These are phyloP conservation scores for Zopfochytrium polystomum DNA, from an alignment of 371 early-diverging fungal species.

Conservation along the genomic window DNA sequence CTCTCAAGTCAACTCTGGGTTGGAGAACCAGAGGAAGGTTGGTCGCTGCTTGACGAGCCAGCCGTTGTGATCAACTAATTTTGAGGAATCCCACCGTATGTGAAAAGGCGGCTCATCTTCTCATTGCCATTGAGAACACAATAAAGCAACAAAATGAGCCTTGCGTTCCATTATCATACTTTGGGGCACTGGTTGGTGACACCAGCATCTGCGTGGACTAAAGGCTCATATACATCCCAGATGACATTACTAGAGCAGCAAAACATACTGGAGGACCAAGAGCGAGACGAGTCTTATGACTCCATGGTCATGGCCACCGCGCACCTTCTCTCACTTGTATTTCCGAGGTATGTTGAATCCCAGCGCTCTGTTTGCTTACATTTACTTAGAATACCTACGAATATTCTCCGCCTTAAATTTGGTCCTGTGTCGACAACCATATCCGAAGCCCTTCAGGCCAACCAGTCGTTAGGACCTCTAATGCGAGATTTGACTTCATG, in stretches of 20 bases:
- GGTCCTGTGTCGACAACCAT: conserved; percentile 58
- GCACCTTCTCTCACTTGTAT: conserved; percentile 76
- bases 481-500: conserved; percentile 60
- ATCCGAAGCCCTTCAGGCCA: conserved; percentile 56
- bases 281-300: conserved; percentile 24
- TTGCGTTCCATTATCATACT: conserved; percentile 77
- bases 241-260: conserved; percentile 71
- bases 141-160: conserved; percentile 69
- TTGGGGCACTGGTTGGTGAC: conserved; percentile 73
- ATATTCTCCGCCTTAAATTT: conserved; percentile 67
- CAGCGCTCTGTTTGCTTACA: not conserved
- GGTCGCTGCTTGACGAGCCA: too few relatives aligned
- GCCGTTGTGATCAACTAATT: too few relatives aligned
- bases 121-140: conserved; percentile 87
- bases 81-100: too few relatives aligned
- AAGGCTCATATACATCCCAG: conserved; percentile 10
- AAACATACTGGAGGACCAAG: conserved; percentile 35
- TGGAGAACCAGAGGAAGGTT: too few relatives aligned
- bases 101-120: conserved; percentile 71
- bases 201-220: not conserved
- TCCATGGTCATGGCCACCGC: conserved; percentile 67
- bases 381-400: conserved; percentile 26
- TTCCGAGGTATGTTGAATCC: conserved; percentile 60
- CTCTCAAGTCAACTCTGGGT: too few relatives aligned
- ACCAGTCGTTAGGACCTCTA: conserved; percentile 15